Percentiles rank a stretch among this genome's conserved stretches.
Conservation (phyloP, 176 grass and related monocot species). For the Rhipidocladum racemiflorum region DNA sequence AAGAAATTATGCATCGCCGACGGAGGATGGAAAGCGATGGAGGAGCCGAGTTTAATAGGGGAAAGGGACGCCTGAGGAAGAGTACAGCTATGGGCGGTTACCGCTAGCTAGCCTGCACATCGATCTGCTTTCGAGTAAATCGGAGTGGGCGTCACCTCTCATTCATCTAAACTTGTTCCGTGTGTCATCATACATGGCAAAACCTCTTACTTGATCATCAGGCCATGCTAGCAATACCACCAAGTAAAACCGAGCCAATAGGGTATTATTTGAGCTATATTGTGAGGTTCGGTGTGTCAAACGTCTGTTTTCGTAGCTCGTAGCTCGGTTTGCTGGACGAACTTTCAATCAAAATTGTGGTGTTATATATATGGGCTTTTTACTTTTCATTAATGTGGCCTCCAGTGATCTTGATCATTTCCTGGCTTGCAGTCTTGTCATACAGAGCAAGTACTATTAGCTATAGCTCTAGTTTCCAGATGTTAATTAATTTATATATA, state of each 20-base stretch:
- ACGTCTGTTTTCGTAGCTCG: too few relatives aligned
- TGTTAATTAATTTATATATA: neutral
- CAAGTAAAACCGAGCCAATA: too few relatives aligned
- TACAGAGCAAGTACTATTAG: neutral
- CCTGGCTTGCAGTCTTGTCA: neutral
- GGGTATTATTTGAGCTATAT: too few relatives aligned
- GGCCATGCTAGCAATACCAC: too few relatives aligned
- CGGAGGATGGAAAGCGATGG: slow-evolving; percentile 33
- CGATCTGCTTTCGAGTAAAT: neutral
- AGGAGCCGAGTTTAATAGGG: slow-evolving; percentile 42
- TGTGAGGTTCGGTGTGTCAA: too few relatives aligned
- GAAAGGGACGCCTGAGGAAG: slow-evolving; percentile 38
- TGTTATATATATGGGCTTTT: too few relatives aligned
- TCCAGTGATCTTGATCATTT: neutral
- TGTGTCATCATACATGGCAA: too few relatives aligned
- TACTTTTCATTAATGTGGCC: neutral
- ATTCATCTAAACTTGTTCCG: too few relatives aligned
- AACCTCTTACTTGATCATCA: too few relatives aligned
- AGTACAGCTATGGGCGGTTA: slow-evolving; percentile 36
- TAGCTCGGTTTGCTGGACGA: too few relatives aligned
- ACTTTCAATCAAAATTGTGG: too few relatives aligned
- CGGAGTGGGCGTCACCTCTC: too few relatives aligned
- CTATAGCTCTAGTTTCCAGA: neutral
- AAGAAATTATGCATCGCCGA: neutral
- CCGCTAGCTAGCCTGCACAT: slow-evolving; percentile 5